phyloP scores from a whole-genome alignment of 768 basidiomycete genomes.

The Peribolospora kevripleyi region DNA sequence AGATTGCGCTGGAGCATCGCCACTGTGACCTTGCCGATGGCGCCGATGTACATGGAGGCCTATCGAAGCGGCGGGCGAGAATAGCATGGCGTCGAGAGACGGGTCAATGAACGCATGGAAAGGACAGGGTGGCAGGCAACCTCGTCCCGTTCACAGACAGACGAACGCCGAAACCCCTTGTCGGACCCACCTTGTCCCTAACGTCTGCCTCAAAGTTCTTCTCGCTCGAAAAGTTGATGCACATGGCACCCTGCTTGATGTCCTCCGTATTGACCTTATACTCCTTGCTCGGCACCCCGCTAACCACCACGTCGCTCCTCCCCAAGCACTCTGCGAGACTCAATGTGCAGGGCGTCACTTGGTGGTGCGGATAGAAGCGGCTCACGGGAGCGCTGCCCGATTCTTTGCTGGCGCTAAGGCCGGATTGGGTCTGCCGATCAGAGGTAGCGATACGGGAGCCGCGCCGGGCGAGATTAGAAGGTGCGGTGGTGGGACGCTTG shows the following conservation, averaged over 20 bases:
- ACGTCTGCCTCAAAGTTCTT: conserved; percentile 93
- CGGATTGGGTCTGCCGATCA: background rate
- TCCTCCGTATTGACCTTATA: conserved; percentile 77
- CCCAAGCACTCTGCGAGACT: conserved; percentile 57
- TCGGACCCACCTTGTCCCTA: conserved; percentile 47
- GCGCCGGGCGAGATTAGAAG: background rate
- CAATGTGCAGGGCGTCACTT: conserved; percentile 42
- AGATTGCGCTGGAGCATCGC: conserved; percentile 90
- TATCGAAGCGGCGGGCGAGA: conserved; percentile 14
- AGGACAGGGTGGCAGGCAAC: background rate
- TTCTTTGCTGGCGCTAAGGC: background rate
- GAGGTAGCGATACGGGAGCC: background rate
- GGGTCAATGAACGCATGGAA: background rate
- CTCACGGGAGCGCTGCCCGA: background rate
- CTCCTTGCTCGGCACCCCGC: conserved; percentile 52
- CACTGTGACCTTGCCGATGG: conserved; percentile 95
- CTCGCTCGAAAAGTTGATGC: conserved; percentile 75
- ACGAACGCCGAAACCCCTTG: background rate
- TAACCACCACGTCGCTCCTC: conserved; percentile 68
- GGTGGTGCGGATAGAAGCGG: conserved; percentile 54
- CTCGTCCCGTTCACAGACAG: background rate
- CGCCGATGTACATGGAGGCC: conserved; percentile 85
- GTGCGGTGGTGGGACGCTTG: conserved; percentile 36
- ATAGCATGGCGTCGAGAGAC: background rate
- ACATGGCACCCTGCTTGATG: conserved; percentile 83